Percentiles rank a stretch among this genome's conserved stretches.
Evolutionary conservation across 306 rosid species (phyloP).

Genomic region (Fragaria iinumae): DNA sequence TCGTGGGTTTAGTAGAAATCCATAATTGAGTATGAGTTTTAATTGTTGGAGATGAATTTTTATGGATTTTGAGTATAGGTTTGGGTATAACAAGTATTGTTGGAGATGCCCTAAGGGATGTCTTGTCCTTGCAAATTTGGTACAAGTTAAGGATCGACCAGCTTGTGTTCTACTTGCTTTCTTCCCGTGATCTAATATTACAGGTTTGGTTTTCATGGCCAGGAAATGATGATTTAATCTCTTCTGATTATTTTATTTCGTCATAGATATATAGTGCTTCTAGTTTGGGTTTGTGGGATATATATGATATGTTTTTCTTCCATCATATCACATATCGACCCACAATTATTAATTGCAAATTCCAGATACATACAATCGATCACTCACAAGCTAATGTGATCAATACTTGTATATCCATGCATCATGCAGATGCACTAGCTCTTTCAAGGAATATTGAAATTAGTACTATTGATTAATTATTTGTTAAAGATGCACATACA

Average conservation of each 20-base stretch:
- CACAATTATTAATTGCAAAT: background rate
- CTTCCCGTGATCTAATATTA: background rate
- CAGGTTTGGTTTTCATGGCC: background rate
- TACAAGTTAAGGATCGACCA: background rate
- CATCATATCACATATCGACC: background rate
- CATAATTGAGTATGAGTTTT: too few species aligned
- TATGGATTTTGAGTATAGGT: too few species aligned
- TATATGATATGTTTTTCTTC: background rate
- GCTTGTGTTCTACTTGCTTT: background rate
- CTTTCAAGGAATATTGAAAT: background rate
- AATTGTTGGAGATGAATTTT: too few species aligned
- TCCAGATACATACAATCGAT: background rate
- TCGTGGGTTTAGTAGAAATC: too few species aligned
- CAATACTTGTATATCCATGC: background rate
- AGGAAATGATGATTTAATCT: background rate
- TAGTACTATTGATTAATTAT: too few species aligned
- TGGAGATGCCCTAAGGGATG: too few species aligned
- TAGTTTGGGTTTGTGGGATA: background rate
- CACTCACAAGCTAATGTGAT: background rate
- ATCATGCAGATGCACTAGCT: background rate
- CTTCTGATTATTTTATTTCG: background rate
- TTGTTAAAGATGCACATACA: background rate
- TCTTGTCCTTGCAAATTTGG: background rate
- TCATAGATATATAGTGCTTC: background rate
- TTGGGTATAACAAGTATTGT: too few species aligned